These are phyloP conservation scores for Klebsormidium nitens DNA, from an alignment of 139 green algal species.

Conservation along the genomic window DNA sequence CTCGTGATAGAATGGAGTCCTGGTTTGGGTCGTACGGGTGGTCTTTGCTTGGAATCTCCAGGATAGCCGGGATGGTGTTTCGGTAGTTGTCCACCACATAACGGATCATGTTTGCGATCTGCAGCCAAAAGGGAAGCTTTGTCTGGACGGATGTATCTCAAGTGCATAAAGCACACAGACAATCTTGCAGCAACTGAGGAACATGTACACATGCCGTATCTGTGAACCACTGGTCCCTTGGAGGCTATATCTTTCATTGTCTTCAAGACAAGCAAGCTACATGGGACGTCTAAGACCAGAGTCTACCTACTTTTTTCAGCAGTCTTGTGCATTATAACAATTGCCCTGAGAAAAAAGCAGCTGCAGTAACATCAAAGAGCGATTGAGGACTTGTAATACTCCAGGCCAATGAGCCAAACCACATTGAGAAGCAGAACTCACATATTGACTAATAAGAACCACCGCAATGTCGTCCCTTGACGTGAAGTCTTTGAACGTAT, in stretches of 20 bases:
- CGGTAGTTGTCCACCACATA: slow-evolving; percentile 71
- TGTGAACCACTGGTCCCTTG: no score
- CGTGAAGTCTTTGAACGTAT: slow-evolving; percentile 90
- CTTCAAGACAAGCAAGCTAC: no score
- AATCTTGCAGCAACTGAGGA: no score
- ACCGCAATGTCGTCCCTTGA: slow-evolving; percentile 88
- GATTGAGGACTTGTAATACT: no score
- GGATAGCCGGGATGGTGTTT: slow-evolving; percentile 81
- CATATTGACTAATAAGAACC: slow-evolving; percentile 88
- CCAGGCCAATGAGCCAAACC: no score
- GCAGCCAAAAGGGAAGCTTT: slow-evolving; percentile 43
- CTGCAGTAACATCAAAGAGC: no score
- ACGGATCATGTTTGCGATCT: slow-evolving; percentile 80
- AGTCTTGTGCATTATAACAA: no score
- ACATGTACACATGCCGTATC: no score
- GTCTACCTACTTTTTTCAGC: no score
- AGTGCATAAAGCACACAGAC: background rate
- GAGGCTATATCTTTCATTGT: no score
- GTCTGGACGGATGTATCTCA: background rate
- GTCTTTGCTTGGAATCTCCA: slow-evolving; percentile 87
- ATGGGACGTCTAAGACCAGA: no score
- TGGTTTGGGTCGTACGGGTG: slow-evolving; percentile 90
- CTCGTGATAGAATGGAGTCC: slow-evolving; percentile 83
- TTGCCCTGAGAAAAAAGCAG: no score
- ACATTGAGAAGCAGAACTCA: slow-evolving; percentile 32